Base-by-base conservation (phyloP, 148 eudicot genomes). In the Spergularia bocconei region DNA sequence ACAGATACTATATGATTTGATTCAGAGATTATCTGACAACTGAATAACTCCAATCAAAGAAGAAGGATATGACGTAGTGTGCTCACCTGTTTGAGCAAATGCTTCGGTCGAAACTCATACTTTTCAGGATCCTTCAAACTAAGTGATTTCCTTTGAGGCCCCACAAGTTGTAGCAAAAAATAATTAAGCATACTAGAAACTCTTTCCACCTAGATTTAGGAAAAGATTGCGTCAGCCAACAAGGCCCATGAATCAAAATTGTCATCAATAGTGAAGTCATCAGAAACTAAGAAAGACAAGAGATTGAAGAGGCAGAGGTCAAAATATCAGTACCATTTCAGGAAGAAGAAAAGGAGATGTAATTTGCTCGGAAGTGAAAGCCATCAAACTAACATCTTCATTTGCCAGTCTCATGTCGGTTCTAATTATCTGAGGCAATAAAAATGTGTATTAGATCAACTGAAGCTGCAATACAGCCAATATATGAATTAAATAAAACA, bases 121-220 rank as follows among this genome's bases (percentile, higher is more conserved):
- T 92, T 95, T 66, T 95, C 99, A 66, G 99, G 99, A 78, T 95
- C 97, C 83, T 89, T 95, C 79, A 95, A 85, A 87, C 72, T 88
- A 67, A 95, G 93, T 57, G 99, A 90, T 81, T 89, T 92, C 80
- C 97, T 85, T 79, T 95, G 96, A 65, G 99, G 99, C 0, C 99
- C 99, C 81, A 92, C 99, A 57, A 95, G 93, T 85, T 95, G 99
- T 33, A 95, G 82, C 77, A 95, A 54, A 73, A 92, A 95, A 80
- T 95, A 95, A 84, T 95, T 95, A 72, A 95, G 89, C 99, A 95
- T 95, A 82, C 96, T 92, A 65, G 97, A 92, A 68, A 95, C 96
- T 84, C 97, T 92, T 79, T 95, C 99, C 70, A 92, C 97, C 99
- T 95, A 85, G 13, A 81, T 78, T 70, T 48, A 70, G 54, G 39